Percentiles rank a stretch among this genome's conserved stretches.
Conservation (phyloP, 495 filamentous ascomycete genomes). For the Aspergillus avenaceus region DNA sequence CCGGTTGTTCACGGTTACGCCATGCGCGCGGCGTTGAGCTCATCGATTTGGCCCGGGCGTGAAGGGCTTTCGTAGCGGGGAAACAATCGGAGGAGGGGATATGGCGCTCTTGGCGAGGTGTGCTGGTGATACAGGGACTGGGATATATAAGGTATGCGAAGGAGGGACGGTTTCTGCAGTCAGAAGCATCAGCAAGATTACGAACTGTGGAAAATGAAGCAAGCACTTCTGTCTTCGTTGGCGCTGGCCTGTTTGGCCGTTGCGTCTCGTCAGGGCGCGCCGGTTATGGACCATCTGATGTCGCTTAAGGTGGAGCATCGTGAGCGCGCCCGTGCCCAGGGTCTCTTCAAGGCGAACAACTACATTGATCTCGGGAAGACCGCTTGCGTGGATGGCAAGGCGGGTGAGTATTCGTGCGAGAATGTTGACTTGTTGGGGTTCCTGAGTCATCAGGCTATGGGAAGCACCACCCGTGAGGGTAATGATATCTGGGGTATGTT, state of each 20-base stretch:
- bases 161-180: neutral
- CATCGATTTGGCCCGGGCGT: too few relatives aligned
- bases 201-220: constrained; percentile 17
- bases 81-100: too few relatives aligned
- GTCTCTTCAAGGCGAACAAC: constrained; percentile 11
- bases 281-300: constrained; percentile 14
- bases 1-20: neutral
- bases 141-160: neutral
- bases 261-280: constrained; percentile 5
- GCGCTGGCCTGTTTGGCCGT: constrained; percentile 4
- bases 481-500: constrained; percentile 18
- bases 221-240: constrained; percentile 8
- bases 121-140: neutral
- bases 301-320: constrained; percentile 10
- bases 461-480: constrained; percentile 14
- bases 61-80: too few relatives aligned
- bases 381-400: constrained; percentile 10
- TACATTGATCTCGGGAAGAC: constrained; percentile 4
- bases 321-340: constrained; percentile 10
- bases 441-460: constrained; percentile 17
- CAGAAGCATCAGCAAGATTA: too few relatives aligned
- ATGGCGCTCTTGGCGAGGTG: neutral
- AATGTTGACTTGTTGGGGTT: constrained; percentile 14
- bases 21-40: neutral
- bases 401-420: constrained; percentile 15